These are phyloP conservation scores for Mortierella sp. DNA, from an alignment of 371 early-diverging fungal species.

Conservation along the genomic window DNA sequence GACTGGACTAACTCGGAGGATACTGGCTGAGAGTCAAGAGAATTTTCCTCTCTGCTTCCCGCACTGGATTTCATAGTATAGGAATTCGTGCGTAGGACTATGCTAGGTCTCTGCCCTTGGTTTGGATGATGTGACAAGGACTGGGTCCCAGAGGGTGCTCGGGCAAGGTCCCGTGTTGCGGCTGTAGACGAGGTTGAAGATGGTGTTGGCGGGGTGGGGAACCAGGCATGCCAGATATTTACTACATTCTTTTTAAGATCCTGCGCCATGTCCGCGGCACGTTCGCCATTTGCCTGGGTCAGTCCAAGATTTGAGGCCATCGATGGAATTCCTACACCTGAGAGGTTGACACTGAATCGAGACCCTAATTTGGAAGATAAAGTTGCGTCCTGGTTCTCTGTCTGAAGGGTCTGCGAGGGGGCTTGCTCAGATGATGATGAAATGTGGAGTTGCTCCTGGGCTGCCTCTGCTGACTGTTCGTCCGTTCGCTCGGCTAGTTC, in stretches of 20 bases:
- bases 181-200: slow-evolving; percentile 14
- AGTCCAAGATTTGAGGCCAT: slow-evolving; percentile 49
- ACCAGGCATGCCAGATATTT: slow-evolving; percentile 56
- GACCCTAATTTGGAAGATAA: slow-evolving; percentile 21
- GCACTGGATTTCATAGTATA: slow-evolving; percentile 29
- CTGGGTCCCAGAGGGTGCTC: slow-evolving; percentile 34
- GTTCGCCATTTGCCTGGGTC: slow-evolving; percentile 51
- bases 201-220: slow-evolving; percentile 28
- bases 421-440: not conserved
- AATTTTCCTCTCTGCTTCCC: slow-evolving; percentile 12
- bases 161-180: slow-evolving; percentile 18
- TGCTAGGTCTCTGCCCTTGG: slow-evolving; percentile 31
- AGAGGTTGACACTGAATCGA: slow-evolving; percentile 52
- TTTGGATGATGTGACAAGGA: slow-evolving; percentile 30
- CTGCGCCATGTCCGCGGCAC: slow-evolving; percentile 55
- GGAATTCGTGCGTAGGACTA: slow-evolving; percentile 40
- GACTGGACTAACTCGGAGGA: slow-evolving; percentile 13
- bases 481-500: not conserved
- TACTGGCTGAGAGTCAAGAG: not conserved
- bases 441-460: not conserved
- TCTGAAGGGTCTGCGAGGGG: slow-evolving; percentile 15
- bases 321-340: slow-evolving; percentile 39
- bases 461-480: not conserved
- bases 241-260: slow-evolving; percentile 54
- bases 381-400: slow-evolving; percentile 5